Percentiles rank a stretch among this genome's conserved stretches.
Conservation (phyloP, 805 yeast species). For the Kodamaea nitidulidarum region DNA sequence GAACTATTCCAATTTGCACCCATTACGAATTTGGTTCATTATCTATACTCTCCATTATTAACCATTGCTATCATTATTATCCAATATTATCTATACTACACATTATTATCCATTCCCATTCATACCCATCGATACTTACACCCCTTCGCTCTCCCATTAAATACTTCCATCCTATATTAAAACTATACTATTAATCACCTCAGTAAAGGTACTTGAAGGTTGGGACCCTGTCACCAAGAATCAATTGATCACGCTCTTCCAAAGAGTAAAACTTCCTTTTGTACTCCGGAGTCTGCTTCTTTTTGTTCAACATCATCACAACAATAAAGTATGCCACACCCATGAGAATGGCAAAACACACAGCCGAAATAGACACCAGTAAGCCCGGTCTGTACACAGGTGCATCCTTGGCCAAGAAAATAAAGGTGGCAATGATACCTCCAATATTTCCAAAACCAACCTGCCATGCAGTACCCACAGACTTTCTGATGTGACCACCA, state of each 20-base stretch:
- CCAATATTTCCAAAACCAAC: slow-evolving; percentile 74
- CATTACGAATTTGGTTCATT: no score
- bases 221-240: slow-evolving; percentile 38
- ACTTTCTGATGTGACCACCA: slow-evolving; percentile 59
- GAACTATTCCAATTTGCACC: no score
- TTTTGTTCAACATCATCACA: slow-evolving; percentile 17
- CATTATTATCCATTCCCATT: no score
- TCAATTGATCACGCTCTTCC: slow-evolving; percentile 27
- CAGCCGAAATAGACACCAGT: slow-evolving; percentile 46
- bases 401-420: slow-evolving; percentile 51
- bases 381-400: slow-evolving; percentile 59
- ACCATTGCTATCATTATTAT: no score
- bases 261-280: slow-evolving; percentile 22
- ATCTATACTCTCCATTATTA: no score
- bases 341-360: slow-evolving; percentile 37
- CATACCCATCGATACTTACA: no score
- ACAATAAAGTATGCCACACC: slow-evolving; percentile 28
- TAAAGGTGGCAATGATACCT: slow-evolving; percentile 60
- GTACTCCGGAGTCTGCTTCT: slow-evolving; percentile 26
- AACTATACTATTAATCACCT: no score
- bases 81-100: no score
- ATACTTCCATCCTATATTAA: no score
- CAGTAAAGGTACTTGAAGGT: slow-evolving; percentile 33
- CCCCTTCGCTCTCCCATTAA: no score
- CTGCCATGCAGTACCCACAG: slow-evolving; percentile 56